Base-by-base conservation (phyloP, 1,284 basidiomycete genomes). In the Phenoliferia sp. region DNA sequence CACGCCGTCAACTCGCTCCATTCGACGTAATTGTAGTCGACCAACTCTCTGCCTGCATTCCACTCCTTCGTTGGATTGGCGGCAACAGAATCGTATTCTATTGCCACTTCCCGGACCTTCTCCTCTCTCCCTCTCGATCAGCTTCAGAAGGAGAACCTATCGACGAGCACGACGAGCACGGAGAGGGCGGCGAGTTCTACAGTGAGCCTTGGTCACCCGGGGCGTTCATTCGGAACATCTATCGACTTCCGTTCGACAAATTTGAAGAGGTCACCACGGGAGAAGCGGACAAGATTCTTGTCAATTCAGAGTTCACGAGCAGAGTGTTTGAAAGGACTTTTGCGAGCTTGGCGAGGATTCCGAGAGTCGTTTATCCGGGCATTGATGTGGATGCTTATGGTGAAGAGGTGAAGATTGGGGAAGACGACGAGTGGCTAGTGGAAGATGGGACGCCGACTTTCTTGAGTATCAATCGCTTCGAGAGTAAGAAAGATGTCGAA, bases 61-160 rank as follows among this genome's bases (percentile, higher is more conserved):
- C 95, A 0, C 82, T 95, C 69, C 82, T 99, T 1, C 85, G 90
- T 17, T 78, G 83, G 62, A 77, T 90, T 15, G 85, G 84, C 3
- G 82, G 83, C 16, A 90, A 86, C 15, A 86, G 91, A 1, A 89
- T 96, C 31, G 87, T 99, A 22, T 99, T 97, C 80, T 99, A 99
- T 79, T 96, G 94, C 75, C 95, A 99, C 79, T 99, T 98, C 76
- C 95, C 96, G 0, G 94, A 97, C 80, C 93, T 94, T 78, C 82
- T 96, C 0, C 84, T 96, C n/a, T 78, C 77, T 26, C 68, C 73
- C n/a, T 34, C 31, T 3, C 34, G 55, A 26, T 52, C 61, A 0
- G 36, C 55, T 39, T 55, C 39, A 44, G 52, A 32, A 3, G 55
- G 55, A 52, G 48, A 28, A 52, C 48, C 48, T 7, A n/a, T 35